A percentile compares a stretch with the other conserved stretches of the same genome.
Conservation (phyloP, 2,329 filamentous ascomycete species). For the Calonectria pseudoturangicola region DNA sequence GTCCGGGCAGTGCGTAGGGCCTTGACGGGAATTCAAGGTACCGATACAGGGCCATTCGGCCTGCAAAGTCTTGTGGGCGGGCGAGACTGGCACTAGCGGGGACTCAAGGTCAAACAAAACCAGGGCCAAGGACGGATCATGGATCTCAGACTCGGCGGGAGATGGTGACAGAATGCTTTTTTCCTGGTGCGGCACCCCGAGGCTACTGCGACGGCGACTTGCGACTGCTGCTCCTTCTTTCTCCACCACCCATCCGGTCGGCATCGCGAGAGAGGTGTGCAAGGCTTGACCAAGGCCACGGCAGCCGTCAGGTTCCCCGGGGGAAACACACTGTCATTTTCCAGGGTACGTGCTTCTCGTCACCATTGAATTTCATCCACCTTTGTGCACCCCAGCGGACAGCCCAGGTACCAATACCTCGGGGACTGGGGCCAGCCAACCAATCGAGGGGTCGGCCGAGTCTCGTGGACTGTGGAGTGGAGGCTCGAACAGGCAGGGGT, state of each 20-base stretch:
- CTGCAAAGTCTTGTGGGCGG: constrained; percentile 40
- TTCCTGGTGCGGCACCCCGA: constrained; percentile 10
- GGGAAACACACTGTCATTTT: neutral
- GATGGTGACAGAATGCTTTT: constrained; percentile 25
- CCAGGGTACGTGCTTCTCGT: constrained; percentile 25
- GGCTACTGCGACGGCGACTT: neutral
- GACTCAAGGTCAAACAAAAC: constrained; percentile 42
- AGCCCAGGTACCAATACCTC: constrained; percentile 51
- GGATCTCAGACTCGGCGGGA: constrained; percentile 34
- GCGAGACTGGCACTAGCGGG: constrained; percentile 50
- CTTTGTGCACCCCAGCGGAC: constrained; percentile 35
- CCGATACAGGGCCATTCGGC: constrained; percentile 26
- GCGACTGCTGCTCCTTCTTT: neutral
- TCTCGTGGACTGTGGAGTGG: constrained; percentile 53
- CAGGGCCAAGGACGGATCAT: constrained; percentile 52
- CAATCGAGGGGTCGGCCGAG: constrained; percentile 53
- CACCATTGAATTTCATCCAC: constrained; percentile 36
- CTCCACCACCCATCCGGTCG: constrained; percentile 11
- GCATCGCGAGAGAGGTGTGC: neutral
- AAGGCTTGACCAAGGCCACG: constrained; percentile 2
- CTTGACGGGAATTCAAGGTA: constrained; percentile 32
- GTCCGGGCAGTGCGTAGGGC: constrained; percentile 38
- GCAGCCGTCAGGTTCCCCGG: constrained; percentile 14
- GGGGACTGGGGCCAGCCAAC: constrained; percentile 44
- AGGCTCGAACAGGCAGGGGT: constrained; percentile 52